These are phyloP conservation scores for Comarum palustre DNA, from an alignment of 306 rosid species.

Conservation along the genomic window DNA sequence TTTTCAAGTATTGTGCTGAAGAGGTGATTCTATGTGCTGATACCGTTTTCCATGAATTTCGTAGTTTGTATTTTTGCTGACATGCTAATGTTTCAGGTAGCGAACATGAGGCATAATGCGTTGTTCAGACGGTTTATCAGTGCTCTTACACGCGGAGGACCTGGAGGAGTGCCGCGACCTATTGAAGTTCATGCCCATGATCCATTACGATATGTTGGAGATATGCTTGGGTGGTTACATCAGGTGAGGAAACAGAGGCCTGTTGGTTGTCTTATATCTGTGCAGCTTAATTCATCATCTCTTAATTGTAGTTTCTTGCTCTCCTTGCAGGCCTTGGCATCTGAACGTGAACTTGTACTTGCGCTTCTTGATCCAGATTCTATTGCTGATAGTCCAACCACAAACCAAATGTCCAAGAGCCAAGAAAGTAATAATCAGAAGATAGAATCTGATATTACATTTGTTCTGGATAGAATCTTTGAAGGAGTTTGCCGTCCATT, in stretches of 20 bases:
- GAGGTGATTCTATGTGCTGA: conserved; percentile 53
- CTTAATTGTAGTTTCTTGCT: conserved; percentile 12
- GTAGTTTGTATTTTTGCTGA: background rate
- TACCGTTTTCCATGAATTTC: background rate
- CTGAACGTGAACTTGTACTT: conserved; percentile 92
- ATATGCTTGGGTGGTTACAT: conserved; percentile 97
- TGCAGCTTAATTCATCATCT: conserved; percentile 8
- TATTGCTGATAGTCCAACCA: conserved; percentile 50
- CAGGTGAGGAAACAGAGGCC: conserved; percentile 51
- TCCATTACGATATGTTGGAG: conserved; percentile 90
- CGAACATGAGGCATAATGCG: conserved; percentile 94
- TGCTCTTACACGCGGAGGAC: conserved; percentile 98
- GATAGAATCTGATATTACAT: conserved; percentile 67
- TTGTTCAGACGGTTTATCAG: conserved; percentile 91
- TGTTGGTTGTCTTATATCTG: conserved; percentile 13
- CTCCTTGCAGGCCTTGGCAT: conserved; percentile 81
- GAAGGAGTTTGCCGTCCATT: conserved; percentile 99
- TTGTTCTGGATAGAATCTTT: conserved; percentile 95
- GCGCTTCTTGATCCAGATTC: conserved; percentile 81
- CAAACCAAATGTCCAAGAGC: conserved; percentile 47
- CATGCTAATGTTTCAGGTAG: conserved; percentile 57
- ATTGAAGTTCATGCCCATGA: conserved; percentile 99
- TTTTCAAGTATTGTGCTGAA: conserved; percentile 98
- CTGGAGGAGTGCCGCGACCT: conserved; percentile 98
- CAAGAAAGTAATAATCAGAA: conserved; percentile 53